phyloP scores from a whole-genome alignment of 176 grass and related monocot genomes.

The Miscanthus lutarioriparius region DNA sequence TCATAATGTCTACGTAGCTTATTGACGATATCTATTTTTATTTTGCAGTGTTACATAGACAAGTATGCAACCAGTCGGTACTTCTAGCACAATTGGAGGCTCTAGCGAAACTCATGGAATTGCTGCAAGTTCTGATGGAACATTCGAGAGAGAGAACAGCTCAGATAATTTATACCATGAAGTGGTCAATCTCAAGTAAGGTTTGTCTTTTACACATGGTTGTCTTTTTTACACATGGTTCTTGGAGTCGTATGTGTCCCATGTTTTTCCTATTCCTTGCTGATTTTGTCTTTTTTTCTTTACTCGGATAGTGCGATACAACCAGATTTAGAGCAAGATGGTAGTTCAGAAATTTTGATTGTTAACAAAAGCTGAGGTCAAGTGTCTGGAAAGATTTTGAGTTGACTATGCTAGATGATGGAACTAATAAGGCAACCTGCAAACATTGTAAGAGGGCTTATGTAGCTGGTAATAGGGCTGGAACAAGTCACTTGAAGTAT shows the following conservation, averaged over 20 bases:
- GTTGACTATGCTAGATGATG: background rate
- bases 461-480: background rate
- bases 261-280: background rate
- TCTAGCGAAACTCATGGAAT: background rate
- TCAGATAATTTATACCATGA: background rate
- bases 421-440: background rate
- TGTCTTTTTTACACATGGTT: background rate
- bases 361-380: background rate
- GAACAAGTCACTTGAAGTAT: slow-evolving; percentile 6
- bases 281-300: background rate
- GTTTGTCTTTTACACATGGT: background rate
- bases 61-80: too few relatives aligned
- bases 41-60: too few relatives aligned
- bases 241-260: background rate
- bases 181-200: background rate
- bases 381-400: background rate
- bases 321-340: background rate
- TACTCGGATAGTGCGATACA: background rate
- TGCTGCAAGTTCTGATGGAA: background rate
- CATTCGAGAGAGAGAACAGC: background rate
- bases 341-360: background rate
- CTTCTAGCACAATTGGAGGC: background rate
- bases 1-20: too few relatives aligned
- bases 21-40: too few relatives aligned
- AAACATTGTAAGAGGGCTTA: background rate